Evolutionary conservation across 129 eudicot species (phyloP).

Genomic region (Flaveria ramosissima): DNA sequence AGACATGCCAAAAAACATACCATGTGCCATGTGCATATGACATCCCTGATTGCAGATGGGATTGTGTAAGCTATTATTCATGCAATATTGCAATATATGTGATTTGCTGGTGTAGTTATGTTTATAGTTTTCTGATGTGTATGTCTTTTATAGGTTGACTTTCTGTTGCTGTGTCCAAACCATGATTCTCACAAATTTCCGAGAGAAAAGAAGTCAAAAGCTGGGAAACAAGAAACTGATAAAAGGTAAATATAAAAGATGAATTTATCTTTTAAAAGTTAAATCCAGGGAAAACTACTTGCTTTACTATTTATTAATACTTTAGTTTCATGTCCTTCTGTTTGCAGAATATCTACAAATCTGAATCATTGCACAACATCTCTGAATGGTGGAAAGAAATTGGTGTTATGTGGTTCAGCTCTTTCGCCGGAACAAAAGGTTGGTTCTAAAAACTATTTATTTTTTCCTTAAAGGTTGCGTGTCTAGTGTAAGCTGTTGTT

Average conservation of each 20-base stretch:
- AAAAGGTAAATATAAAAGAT: slow-evolving; percentile 14
- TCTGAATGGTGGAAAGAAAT: slow-evolving; percentile 40
- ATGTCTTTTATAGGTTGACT: slow-evolving; percentile 44
- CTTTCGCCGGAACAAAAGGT: slow-evolving; percentile 86
- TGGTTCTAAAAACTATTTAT: neutral
- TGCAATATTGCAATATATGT: neutral
- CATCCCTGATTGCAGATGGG: slow-evolving; percentile 79
- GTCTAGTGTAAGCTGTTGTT: too few relatives aligned
- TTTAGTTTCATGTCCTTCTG: slow-evolving; percentile 14
- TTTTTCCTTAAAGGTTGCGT: too few relatives aligned
- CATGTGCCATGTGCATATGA: slow-evolving; percentile 86
- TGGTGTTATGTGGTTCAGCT: slow-evolving; percentile 86
- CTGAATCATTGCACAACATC: slow-evolving; percentile 39
- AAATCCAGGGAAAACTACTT: neutral
- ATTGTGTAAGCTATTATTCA: slow-evolving; percentile 52
- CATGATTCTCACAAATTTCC: slow-evolving; percentile 70
- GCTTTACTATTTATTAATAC: neutral
- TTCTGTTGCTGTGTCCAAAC: slow-evolving; percentile 66
- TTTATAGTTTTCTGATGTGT: neutral
- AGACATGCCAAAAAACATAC: slow-evolving; percentile 61
- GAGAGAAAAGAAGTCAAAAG: slow-evolving; percentile 46
- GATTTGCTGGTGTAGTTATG: neutral
- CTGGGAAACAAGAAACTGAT: slow-evolving; percentile 36
- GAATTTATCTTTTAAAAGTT: neutral
- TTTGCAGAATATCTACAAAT: slow-evolving; percentile 38